Percentiles rank a stretch among this genome's conserved stretches.
These are phyloP conservation scores for Phialocephala subalpina DNA, from an alignment of 2,329 filamentous ascomycete species.

Conservation along the genomic window DNA sequence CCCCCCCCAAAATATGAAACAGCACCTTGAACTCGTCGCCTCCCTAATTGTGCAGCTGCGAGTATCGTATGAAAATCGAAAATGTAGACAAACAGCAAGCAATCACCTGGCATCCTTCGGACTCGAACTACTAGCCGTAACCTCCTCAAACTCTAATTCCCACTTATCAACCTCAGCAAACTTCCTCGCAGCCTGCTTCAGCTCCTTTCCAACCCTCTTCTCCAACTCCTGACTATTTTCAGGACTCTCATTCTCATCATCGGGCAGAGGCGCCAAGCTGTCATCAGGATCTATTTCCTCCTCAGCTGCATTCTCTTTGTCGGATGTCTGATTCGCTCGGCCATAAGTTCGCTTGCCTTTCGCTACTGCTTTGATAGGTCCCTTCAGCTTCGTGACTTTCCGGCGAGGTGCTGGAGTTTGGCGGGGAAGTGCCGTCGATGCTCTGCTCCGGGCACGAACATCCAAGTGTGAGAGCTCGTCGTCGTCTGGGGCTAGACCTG, in stretches of 20 bases:
- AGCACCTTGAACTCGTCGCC: neutral
- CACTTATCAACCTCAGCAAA: constrained; percentile 75
- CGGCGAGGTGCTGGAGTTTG: constrained; percentile 34
- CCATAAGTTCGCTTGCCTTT: constrained; percentile 57
- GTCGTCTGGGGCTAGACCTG: constrained; percentile 58
- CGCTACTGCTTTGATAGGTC: constrained; percentile 32
- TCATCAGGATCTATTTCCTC: constrained; percentile 46
- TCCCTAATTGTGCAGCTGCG: too few relatives aligned
- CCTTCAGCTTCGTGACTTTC: constrained; percentile 36
- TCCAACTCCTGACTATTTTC: constrained; percentile 49
- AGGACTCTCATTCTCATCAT: constrained; percentile 48
- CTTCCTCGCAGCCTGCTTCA: constrained; percentile 66
- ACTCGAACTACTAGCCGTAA: constrained; percentile 60
- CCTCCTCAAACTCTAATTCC: constrained; percentile 73
- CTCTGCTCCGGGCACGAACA: constrained; percentile 47
- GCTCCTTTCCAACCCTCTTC: constrained; percentile 50
- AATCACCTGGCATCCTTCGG: constrained; percentile 58
- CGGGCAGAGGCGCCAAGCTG: constrained; percentile 52
- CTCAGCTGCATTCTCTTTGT: constrained; percentile 63
- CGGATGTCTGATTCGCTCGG: constrained; percentile 48
- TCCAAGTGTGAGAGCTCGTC: constrained; percentile 62
- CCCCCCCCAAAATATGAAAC: neutral
- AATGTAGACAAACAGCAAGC: constrained; percentile 5
- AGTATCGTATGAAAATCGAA: too few relatives aligned
- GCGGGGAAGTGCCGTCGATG: constrained; percentile 31